These are phyloP conservation scores for Excoecaria agallocha DNA, from an alignment of 345 rosid genomes.

Conservation along the genomic window DNA sequence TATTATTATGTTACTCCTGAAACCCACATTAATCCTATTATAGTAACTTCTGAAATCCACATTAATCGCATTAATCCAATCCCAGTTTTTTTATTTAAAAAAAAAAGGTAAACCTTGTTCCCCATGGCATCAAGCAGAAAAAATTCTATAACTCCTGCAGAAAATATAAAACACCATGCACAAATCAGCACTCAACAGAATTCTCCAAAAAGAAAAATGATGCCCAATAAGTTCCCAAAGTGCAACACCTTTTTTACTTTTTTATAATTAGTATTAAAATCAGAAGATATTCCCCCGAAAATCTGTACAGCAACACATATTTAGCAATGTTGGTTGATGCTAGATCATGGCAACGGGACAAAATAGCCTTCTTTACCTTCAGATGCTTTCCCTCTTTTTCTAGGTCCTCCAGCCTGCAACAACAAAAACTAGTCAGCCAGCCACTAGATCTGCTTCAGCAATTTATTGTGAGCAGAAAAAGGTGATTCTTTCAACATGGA, in stretches of 20 bases:
- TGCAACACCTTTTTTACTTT: background rate
- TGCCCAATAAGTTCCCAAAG: background rate
- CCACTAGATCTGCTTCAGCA: background rate
- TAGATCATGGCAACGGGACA: background rate
- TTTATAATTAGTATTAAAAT: background rate
- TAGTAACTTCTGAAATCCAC: too few species aligned
- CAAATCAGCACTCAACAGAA: background rate
- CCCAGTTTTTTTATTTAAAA: too few species aligned
- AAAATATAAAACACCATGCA: background rate
- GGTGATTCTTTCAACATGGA: background rate
- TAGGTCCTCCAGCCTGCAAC: conserved; percentile 38
- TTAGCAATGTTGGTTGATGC: background rate
- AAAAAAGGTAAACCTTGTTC: too few species aligned
- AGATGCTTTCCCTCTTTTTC: conserved; percentile 37
- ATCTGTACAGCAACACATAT: background rate
- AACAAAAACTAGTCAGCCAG: conserved; percentile 13
- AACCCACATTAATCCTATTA: background rate
- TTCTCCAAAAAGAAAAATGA: background rate
- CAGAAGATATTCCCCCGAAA: background rate
- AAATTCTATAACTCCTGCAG: background rate
- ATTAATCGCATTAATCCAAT: background rate
- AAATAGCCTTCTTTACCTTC: conserved; percentile 27
- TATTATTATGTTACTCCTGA: background rate
- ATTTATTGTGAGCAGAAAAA: background rate
- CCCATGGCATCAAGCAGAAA: too few species aligned